Evolutionary conservation across 176 grass and related monocot genomes (phyloP).

Genomic region (Poa pratensis): DNA sequence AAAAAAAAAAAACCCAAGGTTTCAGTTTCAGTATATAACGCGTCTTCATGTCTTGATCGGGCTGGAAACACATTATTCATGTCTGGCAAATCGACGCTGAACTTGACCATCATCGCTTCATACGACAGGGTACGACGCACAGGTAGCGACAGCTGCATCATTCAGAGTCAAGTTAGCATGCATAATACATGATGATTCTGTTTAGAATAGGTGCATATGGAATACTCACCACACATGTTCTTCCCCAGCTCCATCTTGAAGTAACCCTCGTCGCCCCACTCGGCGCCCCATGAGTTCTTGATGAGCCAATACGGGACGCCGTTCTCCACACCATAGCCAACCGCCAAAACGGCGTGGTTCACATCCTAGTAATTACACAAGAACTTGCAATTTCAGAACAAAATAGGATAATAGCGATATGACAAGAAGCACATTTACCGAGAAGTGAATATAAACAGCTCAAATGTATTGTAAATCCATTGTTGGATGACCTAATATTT

Average conservation of each 20-base stretch:
- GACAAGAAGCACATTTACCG: background rate
- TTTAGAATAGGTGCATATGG: background rate
- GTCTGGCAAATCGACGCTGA: background rate
- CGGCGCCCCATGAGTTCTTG: conserved; percentile 96
- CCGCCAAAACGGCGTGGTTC: conserved; percentile 97
- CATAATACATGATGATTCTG: too few relatives aligned
- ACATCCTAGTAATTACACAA: conserved; percentile 68
- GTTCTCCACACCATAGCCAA: conserved; percentile 90
- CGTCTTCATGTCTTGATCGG: conserved; percentile 42
- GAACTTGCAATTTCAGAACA: conserved; percentile 24
- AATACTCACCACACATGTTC: conserved; percentile 97
- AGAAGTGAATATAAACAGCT: background rate
- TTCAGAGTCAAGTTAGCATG: conserved; percentile 32
- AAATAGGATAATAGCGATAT: background rate
- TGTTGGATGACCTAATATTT: background rate
- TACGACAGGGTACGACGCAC: conserved; percentile 81
- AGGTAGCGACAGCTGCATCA: conserved; percentile 77
- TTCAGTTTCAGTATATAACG: conserved; percentile 23
- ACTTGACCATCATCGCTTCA: conserved; percentile 16
- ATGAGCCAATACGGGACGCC: conserved; percentile 88
- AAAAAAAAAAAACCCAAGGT: conserved; percentile 7
- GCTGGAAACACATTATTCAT: conserved; percentile 41
- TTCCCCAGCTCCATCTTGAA: conserved; percentile 99
- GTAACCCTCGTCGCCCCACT: conserved; percentile 88
- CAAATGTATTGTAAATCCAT: background rate